Conservation (phyloP, 2,329 filamentous ascomycete genomes). For the Rhinocladiella similis region DNA sequence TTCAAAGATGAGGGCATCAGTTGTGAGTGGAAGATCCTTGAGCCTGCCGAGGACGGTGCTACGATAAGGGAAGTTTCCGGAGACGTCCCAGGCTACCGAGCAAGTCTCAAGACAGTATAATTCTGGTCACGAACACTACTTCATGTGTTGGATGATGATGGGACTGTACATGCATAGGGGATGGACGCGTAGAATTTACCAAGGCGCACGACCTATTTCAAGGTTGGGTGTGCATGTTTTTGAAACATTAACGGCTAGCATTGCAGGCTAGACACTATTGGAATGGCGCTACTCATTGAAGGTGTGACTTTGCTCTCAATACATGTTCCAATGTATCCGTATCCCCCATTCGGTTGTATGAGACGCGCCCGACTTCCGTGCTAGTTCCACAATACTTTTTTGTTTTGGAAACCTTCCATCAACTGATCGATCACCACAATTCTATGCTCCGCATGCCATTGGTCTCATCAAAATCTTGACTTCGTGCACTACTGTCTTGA, state of each 20-base stretch:
- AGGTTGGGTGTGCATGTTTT: background rate
- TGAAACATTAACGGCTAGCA: conserved; percentile 14
- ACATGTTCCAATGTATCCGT: conserved; percentile 22
- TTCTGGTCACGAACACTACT: background rate
- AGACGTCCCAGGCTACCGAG: conserved; percentile 14
- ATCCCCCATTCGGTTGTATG: conserved; percentile 10
- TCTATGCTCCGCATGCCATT: conserved; percentile 25
- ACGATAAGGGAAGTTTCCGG: conserved; percentile 34
- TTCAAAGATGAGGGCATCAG: conserved; percentile 66
- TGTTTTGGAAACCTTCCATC: conserved; percentile 7
- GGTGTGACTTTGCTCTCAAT: conserved; percentile 19
- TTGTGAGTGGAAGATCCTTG: conserved; percentile 83
- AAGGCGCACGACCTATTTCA: background rate
- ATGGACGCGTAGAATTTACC: background rate
- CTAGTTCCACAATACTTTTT: conserved; percentile 20
- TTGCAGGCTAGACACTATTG: conserved; percentile 27
- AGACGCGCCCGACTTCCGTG: conserved; percentile 15
- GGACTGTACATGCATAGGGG: no score
- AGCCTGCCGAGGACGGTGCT: conserved; percentile 71
- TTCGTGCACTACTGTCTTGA: conserved; percentile 24
- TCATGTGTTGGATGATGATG: no score
- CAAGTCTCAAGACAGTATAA: background rate
- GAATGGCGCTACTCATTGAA: conserved; percentile 26
- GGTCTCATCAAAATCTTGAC: conserved; percentile 25
- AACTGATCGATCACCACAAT: conserved; percentile 13